Evolutionary conservation across 257 asterid species (phyloP).

Genomic region (Craterostigma plantagineum): DNA sequence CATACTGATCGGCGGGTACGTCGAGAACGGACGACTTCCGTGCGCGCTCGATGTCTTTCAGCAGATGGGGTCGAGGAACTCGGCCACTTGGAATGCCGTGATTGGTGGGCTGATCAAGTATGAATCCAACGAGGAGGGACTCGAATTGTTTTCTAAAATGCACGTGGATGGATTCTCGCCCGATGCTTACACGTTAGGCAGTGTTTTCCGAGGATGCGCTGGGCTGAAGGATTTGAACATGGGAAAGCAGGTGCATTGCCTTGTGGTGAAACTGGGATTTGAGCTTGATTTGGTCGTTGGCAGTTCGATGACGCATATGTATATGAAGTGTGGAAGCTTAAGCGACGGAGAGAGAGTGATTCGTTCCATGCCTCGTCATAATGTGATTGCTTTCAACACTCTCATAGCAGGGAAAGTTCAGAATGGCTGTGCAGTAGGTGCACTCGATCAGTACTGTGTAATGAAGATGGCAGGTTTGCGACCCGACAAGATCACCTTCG

Average conservation of each 20-base stretch:
- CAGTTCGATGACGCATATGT: conserved; percentile 65
- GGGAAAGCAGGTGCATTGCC: conserved; percentile 60
- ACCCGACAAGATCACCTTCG: conserved; percentile 73
- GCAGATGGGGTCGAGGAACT: conserved; percentile 47
- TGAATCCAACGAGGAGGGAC: conserved; percentile 45
- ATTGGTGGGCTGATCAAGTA: conserved; percentile 46
- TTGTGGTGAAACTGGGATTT: conserved; percentile 31
- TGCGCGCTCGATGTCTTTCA: conserved; percentile 37
- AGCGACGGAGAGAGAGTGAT: conserved; percentile 54
- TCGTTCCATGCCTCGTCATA: conserved; percentile 33
- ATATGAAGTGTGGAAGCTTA: conserved; percentile 55
- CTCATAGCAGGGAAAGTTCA: conserved; percentile 75
- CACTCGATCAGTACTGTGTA: conserved; percentile 37
- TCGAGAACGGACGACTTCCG: conserved; percentile 38
- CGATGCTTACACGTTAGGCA: conserved; percentile 58
- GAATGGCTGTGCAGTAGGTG: conserved; percentile 45
- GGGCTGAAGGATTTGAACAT: conserved; percentile 53
- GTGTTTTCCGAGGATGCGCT: conserved; percentile 78
- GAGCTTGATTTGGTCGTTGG: conserved; percentile 48
- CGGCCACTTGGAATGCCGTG: conserved; percentile 88
- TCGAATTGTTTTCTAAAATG: conserved; percentile 37
- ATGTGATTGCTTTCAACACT: conserved; percentile 44
- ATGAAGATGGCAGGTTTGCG: conserved; percentile 41
- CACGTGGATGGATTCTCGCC: conserved; percentile 35
- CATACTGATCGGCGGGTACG: conserved; percentile 60